Evolutionary conservation across 495 filamentous ascomycete genomes (phyloP).

Genomic region (Entonaema liquescens): DNA sequence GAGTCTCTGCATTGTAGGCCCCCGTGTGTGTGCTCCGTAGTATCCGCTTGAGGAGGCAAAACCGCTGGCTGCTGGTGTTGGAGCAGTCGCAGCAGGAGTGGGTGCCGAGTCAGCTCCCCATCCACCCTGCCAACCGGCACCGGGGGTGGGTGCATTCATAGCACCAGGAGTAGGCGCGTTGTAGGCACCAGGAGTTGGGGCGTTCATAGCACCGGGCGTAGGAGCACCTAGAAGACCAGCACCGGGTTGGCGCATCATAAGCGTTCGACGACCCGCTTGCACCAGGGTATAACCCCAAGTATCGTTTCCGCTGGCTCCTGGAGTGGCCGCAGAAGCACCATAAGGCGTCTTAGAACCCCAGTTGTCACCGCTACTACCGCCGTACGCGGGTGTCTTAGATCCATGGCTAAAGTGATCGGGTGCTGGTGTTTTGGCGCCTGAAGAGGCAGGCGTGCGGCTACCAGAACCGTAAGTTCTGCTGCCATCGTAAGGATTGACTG

Average conservation of each 20-base stretch:
- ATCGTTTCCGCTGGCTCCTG: constrained; percentile 59
- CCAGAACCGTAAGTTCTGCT: constrained; percentile 71
- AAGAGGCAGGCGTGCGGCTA: constrained; percentile 59
- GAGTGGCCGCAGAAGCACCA: constrained; percentile 64
- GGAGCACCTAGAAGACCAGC: constrained; percentile 69
- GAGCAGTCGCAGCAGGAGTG: constrained; percentile 69
- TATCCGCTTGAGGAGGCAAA: constrained; percentile 56
- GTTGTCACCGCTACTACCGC: constrained; percentile 64
- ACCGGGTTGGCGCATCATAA: constrained; percentile 82
- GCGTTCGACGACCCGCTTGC: constrained; percentile 69
- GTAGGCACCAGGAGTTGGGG: constrained; percentile 81
- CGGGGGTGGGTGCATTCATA: constrained; percentile 69
- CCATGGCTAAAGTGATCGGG: constrained; percentile 71
- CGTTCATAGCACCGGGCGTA: constrained; percentile 74
- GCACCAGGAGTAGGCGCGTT: constrained; percentile 84
- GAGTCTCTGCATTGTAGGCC: constrained; percentile 82
- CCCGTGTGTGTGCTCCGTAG: constrained; percentile 81
- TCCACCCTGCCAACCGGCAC: constrained; percentile 56
- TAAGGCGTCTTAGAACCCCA: constrained; percentile 83
- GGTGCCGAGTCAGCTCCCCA: constrained; percentile 69
- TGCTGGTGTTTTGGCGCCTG: constrained; percentile 66
- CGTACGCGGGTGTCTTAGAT: constrained; percentile 76
- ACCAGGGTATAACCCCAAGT: constrained; percentile 60
- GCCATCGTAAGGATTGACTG: constrained; percentile 83
- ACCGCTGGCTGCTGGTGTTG: constrained; percentile 62